phyloP scores from a whole-genome alignment of 2,329 filamentous ascomycete species.

The Fusarium sp. region DNA sequence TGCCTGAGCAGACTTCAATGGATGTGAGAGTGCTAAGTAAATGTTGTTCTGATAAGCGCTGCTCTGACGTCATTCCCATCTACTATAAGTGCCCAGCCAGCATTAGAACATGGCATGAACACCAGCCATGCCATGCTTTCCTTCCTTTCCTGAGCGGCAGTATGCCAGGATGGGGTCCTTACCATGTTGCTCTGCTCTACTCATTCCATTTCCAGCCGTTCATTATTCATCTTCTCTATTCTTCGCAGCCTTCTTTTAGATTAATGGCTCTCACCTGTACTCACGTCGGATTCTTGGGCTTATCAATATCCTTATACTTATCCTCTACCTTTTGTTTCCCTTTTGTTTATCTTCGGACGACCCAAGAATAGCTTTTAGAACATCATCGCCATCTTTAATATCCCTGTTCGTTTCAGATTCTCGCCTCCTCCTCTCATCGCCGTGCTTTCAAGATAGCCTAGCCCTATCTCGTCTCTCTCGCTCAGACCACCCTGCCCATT shows the following conservation, averaged over 20 bases:
- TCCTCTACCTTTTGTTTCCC: conserved; percentile 13
- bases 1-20: not conserved
- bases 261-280: conserved; percentile 9
- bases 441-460: conserved; percentile 26
- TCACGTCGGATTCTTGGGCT: conserved; percentile 9
- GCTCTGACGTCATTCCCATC: conserved; percentile 24
- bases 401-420: conserved; percentile 36
- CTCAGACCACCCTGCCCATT: conserved; percentile 27
- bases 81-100: conserved; percentile 7
- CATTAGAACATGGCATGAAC: conserved; percentile 9
- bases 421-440: conserved; percentile 22
- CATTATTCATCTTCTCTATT: not conserved
- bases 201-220: not conserved
- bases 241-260: conserved; percentile 1
- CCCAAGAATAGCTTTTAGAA: conserved; percentile 27
- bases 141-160: not conserved
- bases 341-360: conserved; percentile 19
- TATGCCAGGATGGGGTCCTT: not conserved
- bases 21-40: not conserved
- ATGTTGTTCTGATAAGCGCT: not conserved
- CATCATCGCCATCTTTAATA: conserved; percentile 18
- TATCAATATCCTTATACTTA: conserved; percentile 9
- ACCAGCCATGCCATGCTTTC: conserved; percentile 3
- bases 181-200: not conserved
- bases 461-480: conserved; percentile 27